These are phyloP conservation scores for Blastobotrys ciferrii DNA, from an alignment of 1,139 yeast genomes.

Conservation along the genomic window DNA sequence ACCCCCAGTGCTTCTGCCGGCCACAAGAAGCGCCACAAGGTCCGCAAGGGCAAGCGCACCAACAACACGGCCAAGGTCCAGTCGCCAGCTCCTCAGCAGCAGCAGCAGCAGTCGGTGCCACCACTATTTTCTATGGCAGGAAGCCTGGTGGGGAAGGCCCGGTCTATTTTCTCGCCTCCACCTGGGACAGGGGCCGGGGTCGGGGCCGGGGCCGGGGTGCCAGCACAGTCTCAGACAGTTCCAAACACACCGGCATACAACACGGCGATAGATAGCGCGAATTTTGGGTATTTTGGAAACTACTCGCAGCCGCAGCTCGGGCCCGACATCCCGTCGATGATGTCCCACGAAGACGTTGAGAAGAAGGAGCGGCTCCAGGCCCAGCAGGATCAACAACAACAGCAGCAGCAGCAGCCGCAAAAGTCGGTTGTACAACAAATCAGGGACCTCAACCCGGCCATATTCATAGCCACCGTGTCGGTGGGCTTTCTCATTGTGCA, in stretches of 20 bases:
- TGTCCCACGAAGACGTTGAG: too few species aligned
- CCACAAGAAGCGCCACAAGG: not conserved
- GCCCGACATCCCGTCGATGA: not conserved
- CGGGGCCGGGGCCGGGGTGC: slow-evolving; percentile 1
- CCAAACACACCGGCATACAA: slow-evolving; percentile 1
- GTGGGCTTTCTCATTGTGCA: slow-evolving; percentile 27
- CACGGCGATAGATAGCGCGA: not conserved
- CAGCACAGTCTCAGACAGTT: slow-evolving; percentile 1
- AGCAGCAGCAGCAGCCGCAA: slow-evolving; percentile 3
- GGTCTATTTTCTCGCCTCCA: slow-evolving; percentile 14
- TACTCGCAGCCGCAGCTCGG: slow-evolving; percentile 1
- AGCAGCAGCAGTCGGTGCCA: slow-evolving; percentile 8
- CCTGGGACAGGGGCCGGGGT: slow-evolving; percentile 5
- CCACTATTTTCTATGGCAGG: slow-evolving; percentile 14
- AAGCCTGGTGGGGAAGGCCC: slow-evolving; percentile 10
- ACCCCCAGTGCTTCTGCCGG: slow-evolving; percentile 4
- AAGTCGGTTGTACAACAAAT: slow-evolving; percentile 4
- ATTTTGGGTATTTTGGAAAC: not conserved
- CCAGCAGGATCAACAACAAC: not conserved
- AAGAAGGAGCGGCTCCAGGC: not conserved
- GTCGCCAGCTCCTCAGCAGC: too few species aligned
- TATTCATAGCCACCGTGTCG: slow-evolving; percentile 25
- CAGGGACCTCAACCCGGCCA: slow-evolving; percentile 22
- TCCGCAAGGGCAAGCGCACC: not conserved
- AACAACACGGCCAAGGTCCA: too few species aligned